These are phyloP conservation scores for Linnemannia hyalina DNA, from an alignment of 192 early-diverging fungal species.

Conservation along the genomic window DNA sequence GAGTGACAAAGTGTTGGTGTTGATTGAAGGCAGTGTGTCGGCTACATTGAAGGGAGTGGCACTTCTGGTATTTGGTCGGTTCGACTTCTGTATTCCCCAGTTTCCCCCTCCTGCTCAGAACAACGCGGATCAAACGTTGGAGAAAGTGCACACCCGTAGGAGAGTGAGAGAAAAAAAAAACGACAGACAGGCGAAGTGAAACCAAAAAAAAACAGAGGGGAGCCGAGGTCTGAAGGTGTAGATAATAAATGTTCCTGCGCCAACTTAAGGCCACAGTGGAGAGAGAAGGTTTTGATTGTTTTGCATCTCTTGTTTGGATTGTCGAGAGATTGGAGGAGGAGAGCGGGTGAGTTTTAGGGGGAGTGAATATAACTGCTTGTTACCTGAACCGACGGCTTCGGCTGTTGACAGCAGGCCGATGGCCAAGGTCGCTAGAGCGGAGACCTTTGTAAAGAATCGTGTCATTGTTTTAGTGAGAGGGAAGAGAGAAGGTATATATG, in stretches of 20 bases:
- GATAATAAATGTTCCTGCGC: neutral
- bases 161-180: neutral
- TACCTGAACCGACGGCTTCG: constrained; percentile 28
- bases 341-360: neutral
- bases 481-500: neutral
- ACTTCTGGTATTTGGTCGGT: neutral
- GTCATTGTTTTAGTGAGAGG: constrained; percentile 2
- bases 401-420: constrained; percentile 12
- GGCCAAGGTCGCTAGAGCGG: constrained; percentile 15
- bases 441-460: constrained; percentile 26
- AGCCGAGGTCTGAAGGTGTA: neutral
- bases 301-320: neutral
- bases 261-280: neutral
- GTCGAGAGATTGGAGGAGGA: neutral
- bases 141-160: neutral
- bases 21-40: neutral
- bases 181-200: neutral
- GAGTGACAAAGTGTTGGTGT: neutral
- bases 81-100: neutral
- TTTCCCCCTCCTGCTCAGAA: neutral
- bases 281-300: neutral
- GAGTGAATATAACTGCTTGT: neutral
- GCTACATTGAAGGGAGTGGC: neutral
- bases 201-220: neutral
- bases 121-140: neutral